A percentile compares a stretch with the other conserved stretches of the same genome.
phyloP scores from a whole-genome alignment of 495 filamentous ascomycete species.

The Pseudotulostoma volvatum region DNA sequence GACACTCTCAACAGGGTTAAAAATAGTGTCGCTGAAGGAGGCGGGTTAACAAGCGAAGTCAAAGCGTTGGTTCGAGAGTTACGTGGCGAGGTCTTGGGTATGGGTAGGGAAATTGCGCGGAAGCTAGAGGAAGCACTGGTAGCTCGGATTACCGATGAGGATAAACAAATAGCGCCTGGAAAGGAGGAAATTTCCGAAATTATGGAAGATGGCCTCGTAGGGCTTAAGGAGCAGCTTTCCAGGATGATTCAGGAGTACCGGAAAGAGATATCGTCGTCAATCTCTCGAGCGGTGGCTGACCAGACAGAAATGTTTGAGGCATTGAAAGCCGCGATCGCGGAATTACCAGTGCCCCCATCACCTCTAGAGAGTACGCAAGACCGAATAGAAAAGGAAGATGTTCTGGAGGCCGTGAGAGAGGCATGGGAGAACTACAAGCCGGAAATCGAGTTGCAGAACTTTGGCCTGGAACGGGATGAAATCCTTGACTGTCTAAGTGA shows the following conservation, averaged over 20 bases:
- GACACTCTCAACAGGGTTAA: slow-evolving; percentile 69
- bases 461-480: slow-evolving; percentile 76
- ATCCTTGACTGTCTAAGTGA: slow-evolving; percentile 71
- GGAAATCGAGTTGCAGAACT: slow-evolving; percentile 76
- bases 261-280: slow-evolving; percentile 39
- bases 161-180: slow-evolving; percentile 31
- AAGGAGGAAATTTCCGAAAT: slow-evolving; percentile 60
- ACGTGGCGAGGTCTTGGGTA: slow-evolving; percentile 79
- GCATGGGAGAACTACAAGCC: slow-evolving; percentile 87
- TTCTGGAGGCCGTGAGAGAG: slow-evolving; percentile 69
- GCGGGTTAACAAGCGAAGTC: slow-evolving; percentile 74
- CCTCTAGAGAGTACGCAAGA: slow-evolving; percentile 17
- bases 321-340: slow-evolving; percentile 59
- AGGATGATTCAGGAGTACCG: slow-evolving; percentile 57
- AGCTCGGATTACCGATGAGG: slow-evolving; percentile 24
- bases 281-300: slow-evolving; percentile 41
- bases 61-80: slow-evolving; percentile 80
- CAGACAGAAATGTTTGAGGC: slow-evolving; percentile 67
- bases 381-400: slow-evolving; percentile 54
- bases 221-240: slow-evolving; percentile 69
- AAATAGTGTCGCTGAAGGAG: slow-evolving; percentile 69
- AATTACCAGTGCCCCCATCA: slow-evolving; percentile 29
- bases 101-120: slow-evolving; percentile 77
- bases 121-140: slow-evolving; percentile 53
- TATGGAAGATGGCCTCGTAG: slow-evolving; percentile 59